Conservation (phyloP, 2,329 filamentous ascomycete species). For the Dothistroma pini region DNA sequence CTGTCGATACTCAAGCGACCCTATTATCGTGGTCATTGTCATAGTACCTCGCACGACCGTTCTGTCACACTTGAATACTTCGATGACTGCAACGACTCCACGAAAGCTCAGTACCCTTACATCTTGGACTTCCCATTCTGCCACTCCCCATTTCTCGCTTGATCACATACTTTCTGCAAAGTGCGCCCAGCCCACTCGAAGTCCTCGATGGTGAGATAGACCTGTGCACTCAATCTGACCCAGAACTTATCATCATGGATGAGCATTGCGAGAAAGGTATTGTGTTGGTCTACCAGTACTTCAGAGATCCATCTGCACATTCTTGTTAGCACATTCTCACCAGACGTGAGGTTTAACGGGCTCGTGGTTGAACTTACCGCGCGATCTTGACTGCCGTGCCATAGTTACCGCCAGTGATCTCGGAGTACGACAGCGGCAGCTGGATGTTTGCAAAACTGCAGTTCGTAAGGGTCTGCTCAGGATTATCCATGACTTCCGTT, state of each 20-base stretch:
- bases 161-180: conserved; percentile 56
- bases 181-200: conserved; percentile 66
- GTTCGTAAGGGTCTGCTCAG: conserved; percentile 55
- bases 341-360: background rate
- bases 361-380: conserved; percentile 18
- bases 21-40: no score
- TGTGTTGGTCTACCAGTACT: conserved; percentile 53
- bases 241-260: conserved; percentile 62
- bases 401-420: conserved; percentile 32
- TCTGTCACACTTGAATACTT: no score
- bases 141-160: conserved; percentile 48
- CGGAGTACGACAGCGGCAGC: conserved; percentile 57
- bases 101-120: background rate
- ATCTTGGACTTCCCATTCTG: conserved; percentile 22
- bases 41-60: no score
- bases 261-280: conserved; percentile 68
- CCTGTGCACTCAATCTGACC: conserved; percentile 72
- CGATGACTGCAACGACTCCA: no score
- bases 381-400: conserved; percentile 37
- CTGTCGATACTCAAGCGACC: no score
- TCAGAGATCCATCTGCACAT: conserved; percentile 37
- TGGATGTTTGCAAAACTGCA: conserved; percentile 72
- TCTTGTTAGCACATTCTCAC: conserved; percentile 1
- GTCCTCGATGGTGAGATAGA: conserved; percentile 76
- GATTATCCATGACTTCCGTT: conserved; percentile 69